phyloP scores from a whole-genome alignment of 805 yeast species.

The Candida orba region DNA sequence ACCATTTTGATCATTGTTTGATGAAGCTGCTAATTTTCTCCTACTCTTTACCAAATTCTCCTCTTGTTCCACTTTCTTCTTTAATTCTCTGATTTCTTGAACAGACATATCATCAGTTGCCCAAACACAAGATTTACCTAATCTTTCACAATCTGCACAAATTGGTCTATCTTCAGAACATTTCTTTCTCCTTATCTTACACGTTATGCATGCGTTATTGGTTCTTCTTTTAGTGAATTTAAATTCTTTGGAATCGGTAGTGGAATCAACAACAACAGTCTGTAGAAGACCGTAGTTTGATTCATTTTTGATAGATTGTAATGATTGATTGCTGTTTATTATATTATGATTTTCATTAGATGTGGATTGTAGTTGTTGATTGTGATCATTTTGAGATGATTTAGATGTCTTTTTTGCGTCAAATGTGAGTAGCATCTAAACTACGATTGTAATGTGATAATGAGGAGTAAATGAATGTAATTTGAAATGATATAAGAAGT shows the following conservation, averaged over 20 bases:
- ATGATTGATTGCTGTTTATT: background rate
- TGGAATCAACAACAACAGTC: slow-evolving; percentile 11
- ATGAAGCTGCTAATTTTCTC: background rate
- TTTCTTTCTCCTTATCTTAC: slow-evolving; percentile 63
- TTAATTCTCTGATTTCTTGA: slow-evolving; percentile 22
- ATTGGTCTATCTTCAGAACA: slow-evolving; percentile 68
- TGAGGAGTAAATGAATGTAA: no score
- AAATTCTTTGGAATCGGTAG: slow-evolving; percentile 18
- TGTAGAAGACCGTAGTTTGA: slow-evolving; percentile 9
- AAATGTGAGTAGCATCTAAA: slow-evolving; percentile 21
- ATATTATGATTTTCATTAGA: background rate
- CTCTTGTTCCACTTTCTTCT: slow-evolving; percentile 21
- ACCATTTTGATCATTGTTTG: background rate
- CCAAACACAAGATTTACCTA: slow-evolving; percentile 64
- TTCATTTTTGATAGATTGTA: background rate
- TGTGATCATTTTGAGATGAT: background rate
- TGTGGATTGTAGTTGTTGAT: background rate
- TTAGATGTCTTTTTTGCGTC: slow-evolving; percentile 16
- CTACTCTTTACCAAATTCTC: slow-evolving; percentile 11
- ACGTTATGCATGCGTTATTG: slow-evolving; percentile 58
- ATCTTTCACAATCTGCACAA: slow-evolving; percentile 60
- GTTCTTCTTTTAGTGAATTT: slow-evolving; percentile 33
- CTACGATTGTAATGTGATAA: no score
- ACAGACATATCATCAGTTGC: slow-evolving; percentile 41
- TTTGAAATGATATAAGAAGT: no score